Evolutionary conservation across 1,139 yeast species (phyloP).

Genomic region (Suhomyces bribrorum): DNA sequence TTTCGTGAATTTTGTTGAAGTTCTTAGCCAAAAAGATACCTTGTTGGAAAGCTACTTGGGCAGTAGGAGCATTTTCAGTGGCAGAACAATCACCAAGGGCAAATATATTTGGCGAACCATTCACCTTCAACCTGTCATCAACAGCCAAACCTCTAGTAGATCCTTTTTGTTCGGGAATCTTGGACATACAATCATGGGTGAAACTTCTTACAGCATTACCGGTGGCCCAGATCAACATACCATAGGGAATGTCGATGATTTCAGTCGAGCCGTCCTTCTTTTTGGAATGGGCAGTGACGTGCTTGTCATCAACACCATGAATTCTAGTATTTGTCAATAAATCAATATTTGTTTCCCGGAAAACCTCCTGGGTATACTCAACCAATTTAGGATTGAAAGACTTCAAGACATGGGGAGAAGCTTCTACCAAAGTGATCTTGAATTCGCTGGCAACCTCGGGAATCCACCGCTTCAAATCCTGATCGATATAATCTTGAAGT

Average conservation of each 20-base stretch:
- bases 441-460: conserved; percentile 83
- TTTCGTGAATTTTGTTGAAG: conserved; percentile 67
- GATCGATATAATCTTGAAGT: conserved; percentile 89
- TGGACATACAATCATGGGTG: conserved; percentile 62
- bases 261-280: conserved; percentile 61
- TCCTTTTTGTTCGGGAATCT: conserved; percentile 78
- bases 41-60: conserved; percentile 96
- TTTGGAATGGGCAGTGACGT: conserved; percentile 71
- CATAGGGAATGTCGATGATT: conserved; percentile 74
- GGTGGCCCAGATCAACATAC: conserved; percentile 94
- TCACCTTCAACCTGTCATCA: conserved; percentile 77
- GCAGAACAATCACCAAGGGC: conserved; percentile 95
- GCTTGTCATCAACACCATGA: conserved; percentile 71
- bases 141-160: conserved; percentile 89
- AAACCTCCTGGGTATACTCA: conserved; percentile 79
- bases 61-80: conserved; percentile 92
- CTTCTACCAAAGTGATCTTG: conserved; percentile 84
- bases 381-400: conserved; percentile 84
- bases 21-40: conserved; percentile 78
- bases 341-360: conserved; percentile 75
- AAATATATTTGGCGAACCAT: conserved; percentile 81
- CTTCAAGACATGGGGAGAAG: conserved; percentile 85
- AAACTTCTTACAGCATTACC: conserved; percentile 91
- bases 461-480: conserved; percentile 85
- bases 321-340: conserved; percentile 85